Conservation (phyloP, 2,329 filamentous ascomycete species). For the Talaromyces sp. region DNA sequence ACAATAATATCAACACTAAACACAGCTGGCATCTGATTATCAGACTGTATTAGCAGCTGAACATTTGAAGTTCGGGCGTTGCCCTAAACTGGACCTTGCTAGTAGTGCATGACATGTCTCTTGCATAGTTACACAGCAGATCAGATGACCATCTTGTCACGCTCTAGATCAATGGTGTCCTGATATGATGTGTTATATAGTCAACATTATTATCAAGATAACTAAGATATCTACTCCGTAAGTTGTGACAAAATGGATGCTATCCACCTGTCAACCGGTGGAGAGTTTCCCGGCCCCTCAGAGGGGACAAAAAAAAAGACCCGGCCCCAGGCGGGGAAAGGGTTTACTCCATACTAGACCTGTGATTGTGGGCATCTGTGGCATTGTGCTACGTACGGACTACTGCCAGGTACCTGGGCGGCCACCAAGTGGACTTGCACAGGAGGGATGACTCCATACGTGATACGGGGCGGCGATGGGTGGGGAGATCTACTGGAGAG, state of each 20-base stretch:
- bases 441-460: background rate
- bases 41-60: no score
- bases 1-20: no score
- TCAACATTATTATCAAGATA: no score
- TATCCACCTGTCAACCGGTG: background rate
- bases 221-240: no score
- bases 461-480: background rate
- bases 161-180: no score
- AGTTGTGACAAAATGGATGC: background rate
- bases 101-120: background rate
- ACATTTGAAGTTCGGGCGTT: no score
- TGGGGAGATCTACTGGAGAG: background rate
- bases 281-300: background rate
- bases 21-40: no score
- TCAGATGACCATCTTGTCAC: background rate
- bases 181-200: no score
- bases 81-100: background rate
- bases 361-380: background rate
- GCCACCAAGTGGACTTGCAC: background rate
- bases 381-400: background rate
- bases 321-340: background rate
- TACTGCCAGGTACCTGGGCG: background rate
- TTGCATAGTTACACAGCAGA: background rate
- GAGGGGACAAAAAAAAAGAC: background rate
- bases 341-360: background rate